Percentiles rank a stretch among this genome's conserved stretches.
phyloP scores from a whole-genome alignment of 2,329 filamentous ascomycete genomes.

The Lecanicillium sp. region DNA sequence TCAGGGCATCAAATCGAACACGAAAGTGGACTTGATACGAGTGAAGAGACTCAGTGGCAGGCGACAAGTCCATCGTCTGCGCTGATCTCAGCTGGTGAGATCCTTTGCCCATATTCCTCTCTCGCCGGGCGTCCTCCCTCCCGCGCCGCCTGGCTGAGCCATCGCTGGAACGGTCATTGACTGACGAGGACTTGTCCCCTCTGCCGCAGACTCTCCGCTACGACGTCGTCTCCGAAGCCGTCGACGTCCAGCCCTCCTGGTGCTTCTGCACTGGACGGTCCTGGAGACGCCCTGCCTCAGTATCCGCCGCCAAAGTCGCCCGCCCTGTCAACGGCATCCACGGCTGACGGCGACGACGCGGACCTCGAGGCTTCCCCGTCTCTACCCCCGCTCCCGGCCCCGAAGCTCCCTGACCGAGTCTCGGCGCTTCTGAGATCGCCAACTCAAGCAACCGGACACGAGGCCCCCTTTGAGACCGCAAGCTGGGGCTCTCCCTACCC shows the following conservation, averaged over 20 bases:
- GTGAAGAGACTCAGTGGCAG: slow-evolving; percentile 50
- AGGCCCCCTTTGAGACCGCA: slow-evolving; percentile 54
- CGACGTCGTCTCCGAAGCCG: slow-evolving; percentile 48
- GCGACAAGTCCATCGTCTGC: slow-evolving; percentile 52
- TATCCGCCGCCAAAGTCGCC: slow-evolving; percentile 42
- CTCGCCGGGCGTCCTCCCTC: background rate
- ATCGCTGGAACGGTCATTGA: background rate
- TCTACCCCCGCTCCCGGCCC: slow-evolving; percentile 50
- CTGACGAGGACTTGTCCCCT: slow-evolving; percentile 2
- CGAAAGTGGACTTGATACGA: slow-evolving; percentile 16
- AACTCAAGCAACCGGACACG: slow-evolving; percentile 25
- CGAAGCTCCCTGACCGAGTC: slow-evolving; percentile 49
- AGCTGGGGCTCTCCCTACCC: slow-evolving; percentile 92
- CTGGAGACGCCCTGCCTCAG: slow-evolving; percentile 27
- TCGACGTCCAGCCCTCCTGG: slow-evolving; percentile 46
- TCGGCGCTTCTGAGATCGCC: slow-evolving; percentile 49
- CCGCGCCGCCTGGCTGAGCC: too few relatives aligned
- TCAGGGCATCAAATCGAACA: slow-evolving; percentile 7
- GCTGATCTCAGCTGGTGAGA: slow-evolving; percentile 52
- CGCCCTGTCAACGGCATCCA: slow-evolving; percentile 54
- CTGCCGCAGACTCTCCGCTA: slow-evolving; percentile 23
- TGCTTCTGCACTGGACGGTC: slow-evolving; percentile 54
- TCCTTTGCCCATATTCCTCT: background rate
- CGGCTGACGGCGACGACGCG: slow-evolving; percentile 47
- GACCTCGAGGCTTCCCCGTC: slow-evolving; percentile 49